A percentile compares a stretch with the other conserved stretches of the same genome.
phyloP scores from a whole-genome alignment of 1,284 basidiomycete species.

The Ustilago tritici region DNA sequence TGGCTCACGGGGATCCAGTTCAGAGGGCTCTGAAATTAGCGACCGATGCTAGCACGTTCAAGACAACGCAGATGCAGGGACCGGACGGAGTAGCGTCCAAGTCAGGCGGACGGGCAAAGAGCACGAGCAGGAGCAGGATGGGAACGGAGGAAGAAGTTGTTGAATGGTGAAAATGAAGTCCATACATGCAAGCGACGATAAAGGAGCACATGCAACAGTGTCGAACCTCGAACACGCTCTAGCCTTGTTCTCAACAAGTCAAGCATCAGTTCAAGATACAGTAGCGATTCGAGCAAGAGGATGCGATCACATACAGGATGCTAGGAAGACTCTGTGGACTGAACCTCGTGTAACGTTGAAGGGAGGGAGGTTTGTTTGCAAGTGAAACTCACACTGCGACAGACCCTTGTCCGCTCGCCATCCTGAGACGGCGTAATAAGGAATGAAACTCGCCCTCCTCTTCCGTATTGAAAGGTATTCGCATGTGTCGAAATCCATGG shows the following conservation, averaged over 20 bases:
- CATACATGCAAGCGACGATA: not conserved
- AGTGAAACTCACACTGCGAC: slow-evolving; percentile 3
- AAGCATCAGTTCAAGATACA: not conserved
- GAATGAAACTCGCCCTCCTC: too few relatives aligned
- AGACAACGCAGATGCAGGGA: not conserved
- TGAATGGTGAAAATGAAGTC: too few relatives aligned
- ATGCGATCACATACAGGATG: not conserved
- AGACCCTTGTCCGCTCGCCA: not conserved
- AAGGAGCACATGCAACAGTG: too few relatives aligned
- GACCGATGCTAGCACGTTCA: not conserved
- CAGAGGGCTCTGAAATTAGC: not conserved
- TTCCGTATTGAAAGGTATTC: too few relatives aligned
- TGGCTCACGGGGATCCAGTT: not conserved
- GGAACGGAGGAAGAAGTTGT: not conserved
- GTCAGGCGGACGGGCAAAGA: slow-evolving; percentile 4
- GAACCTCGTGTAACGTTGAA: not conserved
- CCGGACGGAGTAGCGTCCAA: not conserved
- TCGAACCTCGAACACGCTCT: not conserved
- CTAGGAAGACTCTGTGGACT: not conserved
- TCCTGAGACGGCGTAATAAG: not conserved
- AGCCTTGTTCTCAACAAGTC: not conserved
- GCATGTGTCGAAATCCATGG: too few relatives aligned
- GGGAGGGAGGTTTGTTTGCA: not conserved
- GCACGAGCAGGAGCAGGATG: not conserved
- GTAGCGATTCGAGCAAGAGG: not conserved